Evolutionary conservation across 129 eudicot species (phyloP).

Genomic region (Flaveria trinervia): DNA sequence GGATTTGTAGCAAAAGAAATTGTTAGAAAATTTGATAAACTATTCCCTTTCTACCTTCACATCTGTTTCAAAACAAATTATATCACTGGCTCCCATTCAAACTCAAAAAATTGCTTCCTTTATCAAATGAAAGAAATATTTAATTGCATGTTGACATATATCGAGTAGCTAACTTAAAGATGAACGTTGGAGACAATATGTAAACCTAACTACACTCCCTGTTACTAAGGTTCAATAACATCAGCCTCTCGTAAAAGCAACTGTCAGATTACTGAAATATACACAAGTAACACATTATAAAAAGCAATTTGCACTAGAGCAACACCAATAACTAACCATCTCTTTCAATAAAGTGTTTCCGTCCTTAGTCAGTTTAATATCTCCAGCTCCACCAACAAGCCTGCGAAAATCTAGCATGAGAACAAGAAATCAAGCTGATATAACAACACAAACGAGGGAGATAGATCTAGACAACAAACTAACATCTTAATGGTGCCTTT

Average conservation of each 20-base stretch:
- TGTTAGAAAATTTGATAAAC: neutral
- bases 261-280: neutral
- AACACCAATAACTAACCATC: constrained; percentile 58
- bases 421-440: neutral
- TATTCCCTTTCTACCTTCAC: neutral
- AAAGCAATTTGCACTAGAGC: neutral
- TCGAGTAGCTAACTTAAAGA: neutral
- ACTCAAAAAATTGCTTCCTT: neutral
- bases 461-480: neutral
- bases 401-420: constrained; percentile 33
- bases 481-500: constrained; percentile 94
- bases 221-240: neutral
- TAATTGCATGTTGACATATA: neutral
- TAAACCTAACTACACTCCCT: neutral
- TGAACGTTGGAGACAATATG: neutral
- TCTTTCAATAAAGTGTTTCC: constrained; percentile 90
- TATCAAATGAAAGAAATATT: neutral
- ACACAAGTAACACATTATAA: neutral
- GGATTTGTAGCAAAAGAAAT: neutral
- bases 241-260: neutral
- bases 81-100: neutral
- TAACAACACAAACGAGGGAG: too few relatives aligned
- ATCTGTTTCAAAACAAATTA: neutral
- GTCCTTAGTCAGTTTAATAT: constrained; percentile 89
- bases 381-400: constrained; percentile 99